A percentile compares a stretch with the other conserved stretches of the same genome.
Conservation (phyloP, 441 rosid species). For the Corymbia citriodora region DNA sequence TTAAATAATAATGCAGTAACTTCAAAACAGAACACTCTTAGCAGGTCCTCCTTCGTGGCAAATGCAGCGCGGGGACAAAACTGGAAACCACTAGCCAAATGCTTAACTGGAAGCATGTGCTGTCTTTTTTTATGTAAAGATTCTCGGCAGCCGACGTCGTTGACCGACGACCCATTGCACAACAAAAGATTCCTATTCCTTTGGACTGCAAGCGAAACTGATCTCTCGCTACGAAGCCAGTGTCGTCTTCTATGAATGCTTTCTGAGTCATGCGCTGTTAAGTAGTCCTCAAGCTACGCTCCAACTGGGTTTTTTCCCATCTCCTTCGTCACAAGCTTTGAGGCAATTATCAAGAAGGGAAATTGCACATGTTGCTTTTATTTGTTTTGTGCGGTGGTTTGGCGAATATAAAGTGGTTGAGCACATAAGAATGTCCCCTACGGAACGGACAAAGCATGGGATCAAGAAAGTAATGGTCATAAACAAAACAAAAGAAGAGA, state of each 20-base stretch:
- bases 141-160: background rate
- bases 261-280: background rate
- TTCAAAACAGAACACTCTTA: background rate
- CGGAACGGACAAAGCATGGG: background rate
- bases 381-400: background rate
- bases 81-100: background rate
- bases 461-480: background rate
- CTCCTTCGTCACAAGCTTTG: background rate
- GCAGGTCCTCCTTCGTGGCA: background rate
- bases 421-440: background rate
- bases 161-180: background rate
- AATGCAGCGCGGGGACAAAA: background rate
- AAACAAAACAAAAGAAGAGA: background rate
- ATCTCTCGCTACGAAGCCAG: background rate
- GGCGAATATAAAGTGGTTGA: background rate
- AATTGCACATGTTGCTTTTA: background rate
- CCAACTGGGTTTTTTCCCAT: background rate
- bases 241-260: background rate
- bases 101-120: background rate
- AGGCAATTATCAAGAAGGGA: background rate
- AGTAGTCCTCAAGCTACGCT: background rate
- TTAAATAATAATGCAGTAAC: background rate
- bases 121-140: background rate
- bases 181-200: background rate
- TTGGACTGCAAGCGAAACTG: background rate